Evolutionary conservation across 257 asterid species (phyloP).

Genomic region (Osmanthus fragrans): DNA sequence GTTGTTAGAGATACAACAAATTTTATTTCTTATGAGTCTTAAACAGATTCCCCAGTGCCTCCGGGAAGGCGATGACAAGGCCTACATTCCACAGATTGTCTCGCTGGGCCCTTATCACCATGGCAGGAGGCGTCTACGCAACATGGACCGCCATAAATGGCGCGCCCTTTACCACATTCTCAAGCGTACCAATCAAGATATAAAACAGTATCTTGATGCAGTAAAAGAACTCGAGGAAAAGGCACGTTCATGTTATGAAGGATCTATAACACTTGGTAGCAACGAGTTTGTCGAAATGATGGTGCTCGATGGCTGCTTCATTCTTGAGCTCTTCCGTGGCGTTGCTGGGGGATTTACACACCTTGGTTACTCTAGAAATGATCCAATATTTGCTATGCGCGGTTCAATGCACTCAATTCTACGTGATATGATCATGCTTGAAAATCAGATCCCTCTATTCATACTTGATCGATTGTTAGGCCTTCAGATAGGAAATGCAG

Average conservation of each 20-base stretch:
- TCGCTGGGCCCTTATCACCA: constrained; percentile 90
- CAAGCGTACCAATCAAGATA: constrained; percentile 48
- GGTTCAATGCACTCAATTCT: constrained; percentile 84
- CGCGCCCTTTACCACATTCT: constrained; percentile 64
- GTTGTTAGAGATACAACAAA: too few species aligned
- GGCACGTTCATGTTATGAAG: constrained; percentile 70
- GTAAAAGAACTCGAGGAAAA: constrained; percentile 58
- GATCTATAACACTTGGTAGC: constrained; percentile 56
- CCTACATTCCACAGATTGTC: constrained; percentile 77
- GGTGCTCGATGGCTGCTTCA: constrained; percentile 75
- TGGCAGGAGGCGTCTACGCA: constrained; percentile 50
- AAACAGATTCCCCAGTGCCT: constrained; percentile 53
- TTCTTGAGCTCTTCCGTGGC: constrained; percentile 74
- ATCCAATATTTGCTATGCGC: constrained; percentile 78
- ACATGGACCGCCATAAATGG: constrained; percentile 89
- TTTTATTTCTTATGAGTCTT: too few species aligned
- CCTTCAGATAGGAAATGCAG: constrained; percentile 50
- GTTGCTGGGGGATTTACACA: constrained; percentile 61
- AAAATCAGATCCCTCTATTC: constrained; percentile 81
- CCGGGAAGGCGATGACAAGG: constrained; percentile 64
- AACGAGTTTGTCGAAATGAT: constrained; percentile 74
- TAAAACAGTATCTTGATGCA: constrained; percentile 50
- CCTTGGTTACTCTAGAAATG: constrained; percentile 71
- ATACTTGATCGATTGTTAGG: constrained; percentile 53
- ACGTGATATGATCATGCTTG: constrained; percentile 92